Percentiles rank a stretch among this genome's conserved stretches.
Evolutionary conservation across 2,329 filamentous ascomycete genomes (phyloP).

Genomic region (Xylaria multiplex): DNA sequence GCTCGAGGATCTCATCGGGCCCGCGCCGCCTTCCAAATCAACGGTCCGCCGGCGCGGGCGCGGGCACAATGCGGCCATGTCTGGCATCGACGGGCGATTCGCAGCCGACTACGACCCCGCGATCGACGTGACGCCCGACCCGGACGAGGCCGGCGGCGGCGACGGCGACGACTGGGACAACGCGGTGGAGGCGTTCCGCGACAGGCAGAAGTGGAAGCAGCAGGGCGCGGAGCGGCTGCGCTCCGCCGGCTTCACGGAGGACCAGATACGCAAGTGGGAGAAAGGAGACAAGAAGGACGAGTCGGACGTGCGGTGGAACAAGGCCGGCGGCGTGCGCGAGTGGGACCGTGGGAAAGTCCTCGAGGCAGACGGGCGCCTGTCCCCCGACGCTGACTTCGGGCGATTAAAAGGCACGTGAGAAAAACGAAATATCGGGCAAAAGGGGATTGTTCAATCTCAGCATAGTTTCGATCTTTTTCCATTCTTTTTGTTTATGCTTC

Average conservation of each 20-base stretch:
- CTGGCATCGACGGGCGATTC: constrained; percentile 84
- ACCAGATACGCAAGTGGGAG: constrained; percentile 78
- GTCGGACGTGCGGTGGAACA: constrained; percentile 77
- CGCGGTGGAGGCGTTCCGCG: constrained; percentile 78
- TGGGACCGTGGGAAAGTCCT: constrained; percentile 67
- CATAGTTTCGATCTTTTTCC: not conserved
- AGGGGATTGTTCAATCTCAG: not conserved
- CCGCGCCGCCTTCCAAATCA: constrained; percentile 64
- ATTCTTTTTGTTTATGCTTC: not conserved
- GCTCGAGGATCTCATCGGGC: constrained; percentile 80
- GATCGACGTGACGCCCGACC: constrained; percentile 61
- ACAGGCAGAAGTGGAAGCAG: constrained; percentile 80
- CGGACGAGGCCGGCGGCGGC: constrained; percentile 54
- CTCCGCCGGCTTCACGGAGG: constrained; percentile 80
- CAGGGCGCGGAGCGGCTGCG: constrained; percentile 80
- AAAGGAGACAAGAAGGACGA: constrained; percentile 69
- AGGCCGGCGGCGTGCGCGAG: constrained; percentile 70
- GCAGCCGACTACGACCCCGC: constrained; percentile 70
- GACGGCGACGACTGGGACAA: constrained; percentile 81
- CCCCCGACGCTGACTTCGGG: constrained; percentile 36
- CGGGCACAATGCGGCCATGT: constrained; percentile 68
- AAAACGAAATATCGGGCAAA: not conserved
- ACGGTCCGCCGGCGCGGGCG: constrained; percentile 72
- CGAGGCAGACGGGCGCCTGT: constrained; percentile 35
- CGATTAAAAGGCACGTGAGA: constrained; percentile 33